Percentiles rank a stretch among this genome's conserved stretches.
phyloP scores from a whole-genome alignment of 1,284 basidiomycete genomes.

The Phellopilus nigrolimitatus region DNA sequence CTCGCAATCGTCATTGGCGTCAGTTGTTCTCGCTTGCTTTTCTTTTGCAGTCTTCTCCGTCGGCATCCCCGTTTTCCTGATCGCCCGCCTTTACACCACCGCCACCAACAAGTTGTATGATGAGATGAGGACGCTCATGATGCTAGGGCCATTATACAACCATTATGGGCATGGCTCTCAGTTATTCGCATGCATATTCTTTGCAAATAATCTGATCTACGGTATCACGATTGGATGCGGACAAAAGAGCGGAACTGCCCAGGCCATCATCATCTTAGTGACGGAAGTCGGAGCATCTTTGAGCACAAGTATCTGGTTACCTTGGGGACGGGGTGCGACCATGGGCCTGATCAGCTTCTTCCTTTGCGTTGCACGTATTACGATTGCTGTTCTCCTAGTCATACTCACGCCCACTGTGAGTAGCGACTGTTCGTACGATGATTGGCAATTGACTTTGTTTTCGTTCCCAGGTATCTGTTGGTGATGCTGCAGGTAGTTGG shows the following conservation, averaged over 20 bases:
- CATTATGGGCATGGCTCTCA: conserved; percentile 91
- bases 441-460: conserved; percentile 22
- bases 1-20: conserved; percentile 45
- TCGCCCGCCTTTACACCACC: conserved; percentile 73
- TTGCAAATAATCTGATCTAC: conserved; percentile 77
- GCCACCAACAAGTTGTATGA: conserved; percentile 91
- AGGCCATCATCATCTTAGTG: conserved; percentile 84
- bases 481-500: conserved; percentile 78
- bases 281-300: conserved; percentile 80
- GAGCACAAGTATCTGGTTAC: conserved; percentile 88
- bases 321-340: conserved; percentile 93
- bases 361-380: conserved; percentile 85
- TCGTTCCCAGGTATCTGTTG: conserved; percentile 67
- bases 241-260: conserved; percentile 85
- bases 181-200: conserved; percentile 79
- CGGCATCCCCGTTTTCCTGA: conserved; percentile 68
- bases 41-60: conserved; percentile 80
- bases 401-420: conserved; percentile 84
- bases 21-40: conserved; percentile 67
- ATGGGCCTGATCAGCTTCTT: conserved; percentile 94
- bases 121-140: conserved; percentile 87
- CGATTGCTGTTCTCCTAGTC: conserved; percentile 84
- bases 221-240: conserved; percentile 86
- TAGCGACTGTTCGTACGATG: conserved; percentile 23
- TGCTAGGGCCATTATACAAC: conserved; percentile 93